Conservation (phyloP, 176 grass and related monocot species). For the Puccinellia tenuiflora region DNA sequence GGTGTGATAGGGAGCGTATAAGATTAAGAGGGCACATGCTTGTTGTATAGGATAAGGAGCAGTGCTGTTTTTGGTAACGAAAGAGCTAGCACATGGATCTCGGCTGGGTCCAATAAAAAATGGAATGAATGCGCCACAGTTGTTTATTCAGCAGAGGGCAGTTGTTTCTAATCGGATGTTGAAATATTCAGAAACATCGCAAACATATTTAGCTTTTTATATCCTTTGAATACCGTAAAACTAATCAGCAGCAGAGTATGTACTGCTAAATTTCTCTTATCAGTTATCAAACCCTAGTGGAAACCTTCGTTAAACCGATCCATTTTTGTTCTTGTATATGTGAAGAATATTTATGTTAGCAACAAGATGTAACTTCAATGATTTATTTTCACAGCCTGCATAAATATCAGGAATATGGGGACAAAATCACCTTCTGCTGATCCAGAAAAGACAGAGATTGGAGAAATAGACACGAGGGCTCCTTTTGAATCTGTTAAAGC, state of each 20-base stretch:
- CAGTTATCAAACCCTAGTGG: background rate
- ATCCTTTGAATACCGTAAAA: background rate
- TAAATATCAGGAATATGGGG: slow-evolving; percentile 38
- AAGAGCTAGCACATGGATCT: background rate
- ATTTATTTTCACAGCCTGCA: background rate
- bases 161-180: background rate
- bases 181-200: background rate
- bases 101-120: background rate
- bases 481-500: slow-evolving; percentile 95
- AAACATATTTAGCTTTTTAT: background rate
- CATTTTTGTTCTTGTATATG: background rate
- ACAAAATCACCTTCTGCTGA: slow-evolving; percentile 52
- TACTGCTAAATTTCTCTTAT: background rate
- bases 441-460: slow-evolving; percentile 49
- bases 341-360: background rate
- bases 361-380: background rate
- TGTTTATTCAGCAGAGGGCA: background rate
- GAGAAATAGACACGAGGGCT: slow-evolving; percentile 89
- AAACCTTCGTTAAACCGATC: background rate
- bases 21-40: background rate
- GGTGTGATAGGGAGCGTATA: background rate
- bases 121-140: background rate
- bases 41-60: background rate
- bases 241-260: background rate
- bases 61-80: background rate